phyloP scores from a whole-genome alignment of 2,329 filamentous ascomycete species.

The Dactylellina sp. region DNA sequence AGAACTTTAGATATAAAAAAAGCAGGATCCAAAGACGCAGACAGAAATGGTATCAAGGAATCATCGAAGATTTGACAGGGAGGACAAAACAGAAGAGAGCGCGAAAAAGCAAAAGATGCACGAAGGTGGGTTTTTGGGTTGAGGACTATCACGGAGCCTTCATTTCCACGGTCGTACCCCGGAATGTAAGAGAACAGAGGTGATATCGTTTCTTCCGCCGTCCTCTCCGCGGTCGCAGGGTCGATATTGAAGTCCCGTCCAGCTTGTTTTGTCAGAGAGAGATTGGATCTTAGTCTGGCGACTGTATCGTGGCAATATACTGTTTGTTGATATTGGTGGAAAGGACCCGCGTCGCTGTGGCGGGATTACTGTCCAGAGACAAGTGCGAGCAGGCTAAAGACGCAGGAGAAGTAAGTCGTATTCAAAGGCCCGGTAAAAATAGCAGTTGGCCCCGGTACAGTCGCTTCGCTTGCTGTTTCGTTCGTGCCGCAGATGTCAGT shows the following conservation, averaged over 20 bases:
- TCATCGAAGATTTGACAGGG: no score
- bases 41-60: background rate
- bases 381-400: no score
- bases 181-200: constrained; percentile 2
- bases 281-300: background rate
- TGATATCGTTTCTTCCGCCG: constrained; percentile 53
- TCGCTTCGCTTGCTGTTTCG: background rate
- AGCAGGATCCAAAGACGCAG: background rate
- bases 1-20: background rate
- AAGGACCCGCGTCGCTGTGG: constrained; percentile 24
- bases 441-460: background rate
- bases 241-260: constrained; percentile 33
- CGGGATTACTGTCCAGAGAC: background rate
- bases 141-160: constrained; percentile 50
- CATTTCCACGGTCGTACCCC: constrained; percentile 46
- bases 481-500: background rate
- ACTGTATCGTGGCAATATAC: constrained; percentile 6
- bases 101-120: constrained; percentile 30
- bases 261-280: constrained; percentile 15
- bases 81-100: constrained; percentile 7
- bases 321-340: background rate
- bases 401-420: background rate
- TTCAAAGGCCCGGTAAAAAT: no score
- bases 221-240: constrained; percentile 49
- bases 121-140: constrained; percentile 24